Percentiles rank a stretch among this genome's conserved stretches.
Evolutionary conservation across 1,284 basidiomycete genomes (phyloP).

Genomic region (Fomes fomentarius): DNA sequence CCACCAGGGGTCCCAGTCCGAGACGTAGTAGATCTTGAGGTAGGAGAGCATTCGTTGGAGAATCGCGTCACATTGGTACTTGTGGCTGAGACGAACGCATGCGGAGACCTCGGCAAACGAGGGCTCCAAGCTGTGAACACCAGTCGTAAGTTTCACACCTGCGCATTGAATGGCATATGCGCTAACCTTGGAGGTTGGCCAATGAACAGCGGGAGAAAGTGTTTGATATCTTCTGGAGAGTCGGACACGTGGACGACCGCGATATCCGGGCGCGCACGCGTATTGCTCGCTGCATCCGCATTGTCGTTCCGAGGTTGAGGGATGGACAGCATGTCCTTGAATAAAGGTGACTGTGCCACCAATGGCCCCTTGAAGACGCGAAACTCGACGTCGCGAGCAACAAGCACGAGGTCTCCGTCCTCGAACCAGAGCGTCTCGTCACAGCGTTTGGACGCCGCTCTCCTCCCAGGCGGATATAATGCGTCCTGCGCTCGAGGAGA

Average conservation of each 20-base stretch:
- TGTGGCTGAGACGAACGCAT: constrained; percentile 9
- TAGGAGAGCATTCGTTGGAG: not conserved
- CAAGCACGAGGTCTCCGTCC: constrained; percentile 4
- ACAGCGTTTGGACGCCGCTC: no score
- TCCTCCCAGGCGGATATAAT: no score
- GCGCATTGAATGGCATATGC: not conserved
- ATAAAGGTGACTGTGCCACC: not conserved
- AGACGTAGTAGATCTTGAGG: constrained; percentile 5
- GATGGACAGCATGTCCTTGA: not conserved
- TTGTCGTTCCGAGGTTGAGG: no score
- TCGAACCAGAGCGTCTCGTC: constrained; percentile 1
- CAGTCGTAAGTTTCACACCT: not conserved
- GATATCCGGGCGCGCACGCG: no score
- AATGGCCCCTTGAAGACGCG: not conserved
- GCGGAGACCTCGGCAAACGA: constrained; percentile 1
- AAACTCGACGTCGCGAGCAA: not conserved
- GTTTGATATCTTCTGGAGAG: constrained; percentile 6
- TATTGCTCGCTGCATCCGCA: no score
- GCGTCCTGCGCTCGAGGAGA: no score
- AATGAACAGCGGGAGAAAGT: constrained; percentile 1
- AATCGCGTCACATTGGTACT: constrained; percentile 5
- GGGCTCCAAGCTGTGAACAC: no score
- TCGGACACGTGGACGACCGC: constrained; percentile 7
- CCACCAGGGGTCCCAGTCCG: not conserved
- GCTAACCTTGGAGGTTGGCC: not conserved